Conservation (phyloP, 768 basidiomycete genomes). For the Termitomyces sp. region DNA sequence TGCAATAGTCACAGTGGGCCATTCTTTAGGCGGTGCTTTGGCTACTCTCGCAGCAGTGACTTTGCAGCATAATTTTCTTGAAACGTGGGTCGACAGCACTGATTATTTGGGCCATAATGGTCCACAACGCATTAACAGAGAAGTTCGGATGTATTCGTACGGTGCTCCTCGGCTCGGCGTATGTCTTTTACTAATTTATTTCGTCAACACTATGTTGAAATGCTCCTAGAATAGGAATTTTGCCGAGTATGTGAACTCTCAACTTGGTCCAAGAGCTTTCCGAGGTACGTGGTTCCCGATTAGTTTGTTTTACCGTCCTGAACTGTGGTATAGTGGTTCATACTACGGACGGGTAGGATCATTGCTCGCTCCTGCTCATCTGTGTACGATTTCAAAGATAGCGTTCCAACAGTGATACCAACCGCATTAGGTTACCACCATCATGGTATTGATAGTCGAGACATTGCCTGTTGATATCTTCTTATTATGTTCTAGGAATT, state of each 20-base stretch:
- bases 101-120: background rate
- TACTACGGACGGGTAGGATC: slow-evolving; percentile 38
- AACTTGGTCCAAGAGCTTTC: slow-evolving; percentile 33
- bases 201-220: background rate
- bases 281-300: slow-evolving; percentile 28
- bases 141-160: slow-evolving; percentile 41
- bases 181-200: slow-evolving; percentile 9
- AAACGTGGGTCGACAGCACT: slow-evolving; percentile 18
- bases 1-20: slow-evolving; percentile 40
- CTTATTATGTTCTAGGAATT: slow-evolving; percentile 25
- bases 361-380: background rate
- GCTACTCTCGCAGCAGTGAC: slow-evolving; percentile 43
- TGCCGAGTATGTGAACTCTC: slow-evolving; percentile 37
- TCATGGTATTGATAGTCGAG: slow-evolving; percentile 30
- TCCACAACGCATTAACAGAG: slow-evolving; percentile 14
- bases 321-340: slow-evolving; percentile 35
- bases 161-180: slow-evolving; percentile 47
- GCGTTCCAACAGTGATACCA: slow-evolving; percentile 49
- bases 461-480: background rate
- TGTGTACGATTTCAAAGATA: slow-evolving; percentile 9
- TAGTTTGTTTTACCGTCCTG: background rate
- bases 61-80: slow-evolving; percentile 35
- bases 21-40: slow-evolving; percentile 51
- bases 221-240: slow-evolving; percentile 36
- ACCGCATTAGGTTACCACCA: slow-evolving; percentile 45